A percentile compares a stretch with the other conserved stretches of the same genome.
Conservation (phyloP, 805 yeast species). For the Nakazawaea siamensis region DNA sequence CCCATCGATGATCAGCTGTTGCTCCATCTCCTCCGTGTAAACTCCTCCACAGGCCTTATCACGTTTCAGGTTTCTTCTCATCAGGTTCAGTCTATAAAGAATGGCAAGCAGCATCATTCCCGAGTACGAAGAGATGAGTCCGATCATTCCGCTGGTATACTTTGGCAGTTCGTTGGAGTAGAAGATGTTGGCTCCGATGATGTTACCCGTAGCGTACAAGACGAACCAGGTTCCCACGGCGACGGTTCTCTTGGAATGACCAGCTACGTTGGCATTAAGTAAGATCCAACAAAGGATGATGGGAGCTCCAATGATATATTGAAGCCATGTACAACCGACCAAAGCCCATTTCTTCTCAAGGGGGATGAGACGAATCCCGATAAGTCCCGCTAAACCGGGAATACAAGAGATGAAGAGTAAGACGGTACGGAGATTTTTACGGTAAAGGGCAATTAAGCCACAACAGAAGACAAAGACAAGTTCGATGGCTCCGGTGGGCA, state of each 20-base stretch:
- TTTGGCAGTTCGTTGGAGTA: conserved; percentile 41
- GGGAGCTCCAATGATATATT: conserved; percentile 24
- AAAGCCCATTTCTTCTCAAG: conserved; percentile 18
- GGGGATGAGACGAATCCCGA: conserved; percentile 17
- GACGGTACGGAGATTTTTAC: conserved; percentile 13
- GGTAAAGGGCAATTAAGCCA: conserved; percentile 14
- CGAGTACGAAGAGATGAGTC: conserved; percentile 34
- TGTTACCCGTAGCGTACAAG: conserved; percentile 48
- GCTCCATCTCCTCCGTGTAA: conserved; percentile 15
- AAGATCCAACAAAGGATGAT: conserved; percentile 20
- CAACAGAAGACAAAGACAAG: conserved; percentile 14
- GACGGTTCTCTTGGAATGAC: conserved; percentile 47
- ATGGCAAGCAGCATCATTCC: conserved; percentile 15
- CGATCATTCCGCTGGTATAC: conserved; percentile 50
- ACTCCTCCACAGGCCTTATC: conserved; percentile 26
- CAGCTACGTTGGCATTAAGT: conserved; percentile 45
- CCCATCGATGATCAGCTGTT: conserved; percentile 29
- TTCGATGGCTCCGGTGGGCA: conserved; percentile 30
- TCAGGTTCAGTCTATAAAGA: conserved; percentile 13
- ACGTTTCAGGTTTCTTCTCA: conserved; percentile 40
- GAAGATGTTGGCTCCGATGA: conserved; percentile 61
- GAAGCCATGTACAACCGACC: conserved; percentile 25
- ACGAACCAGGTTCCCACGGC: conserved; percentile 47
- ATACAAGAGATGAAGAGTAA: conserved; percentile 13
- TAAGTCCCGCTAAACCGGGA: conserved; percentile 17